Evolutionary conservation across 2,329 filamentous ascomycete genomes (phyloP).

Genomic region (Byssochlamys sp.): DNA sequence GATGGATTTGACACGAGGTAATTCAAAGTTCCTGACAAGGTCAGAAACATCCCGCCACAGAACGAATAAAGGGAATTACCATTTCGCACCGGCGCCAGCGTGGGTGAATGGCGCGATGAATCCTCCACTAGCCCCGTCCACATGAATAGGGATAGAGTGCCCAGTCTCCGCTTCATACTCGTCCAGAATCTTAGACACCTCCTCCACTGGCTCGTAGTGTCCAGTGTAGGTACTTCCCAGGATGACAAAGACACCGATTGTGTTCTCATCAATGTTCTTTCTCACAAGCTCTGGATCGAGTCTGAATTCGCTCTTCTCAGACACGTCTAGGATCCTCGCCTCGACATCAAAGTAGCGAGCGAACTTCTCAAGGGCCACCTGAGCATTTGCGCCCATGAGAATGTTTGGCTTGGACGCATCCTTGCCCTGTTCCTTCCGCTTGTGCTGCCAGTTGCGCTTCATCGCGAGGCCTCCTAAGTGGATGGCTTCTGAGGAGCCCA

Average conservation of each 20-base stretch:
- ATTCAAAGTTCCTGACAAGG: slow-evolving; percentile 30
- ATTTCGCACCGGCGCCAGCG: slow-evolving; percentile 39
- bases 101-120: slow-evolving; percentile 36
- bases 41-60: not conserved
- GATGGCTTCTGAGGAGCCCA: slow-evolving; percentile 62
- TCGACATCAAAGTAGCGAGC: slow-evolving; percentile 67
- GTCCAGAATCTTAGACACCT: slow-evolving; percentile 56
- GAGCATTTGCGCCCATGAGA: slow-evolving; percentile 64
- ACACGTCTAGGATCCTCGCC: slow-evolving; percentile 54
- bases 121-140: slow-evolving; percentile 35
- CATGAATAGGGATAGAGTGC: slow-evolving; percentile 54
- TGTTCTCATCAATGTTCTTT: slow-evolving; percentile 64
- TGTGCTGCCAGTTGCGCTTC: slow-evolving; percentile 66
- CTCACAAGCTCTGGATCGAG: slow-evolving; percentile 56
- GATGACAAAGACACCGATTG: slow-evolving; percentile 66
- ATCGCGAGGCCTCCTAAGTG: slow-evolving; percentile 62
- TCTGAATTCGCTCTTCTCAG: slow-evolving; percentile 49
- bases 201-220: slow-evolving; percentile 62
- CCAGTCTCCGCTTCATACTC: slow-evolving; percentile 53
- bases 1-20: slow-evolving; percentile 42
- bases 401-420: slow-evolving; percentile 59
- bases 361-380: slow-evolving; percentile 65
- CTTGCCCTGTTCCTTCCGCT: slow-evolving; percentile 50
- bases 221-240: slow-evolving; percentile 64
- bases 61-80: slow-evolving; percentile 27